Conservation (phyloP, 495 filamentous ascomycete species). For the Neurospora sp. region DNA sequence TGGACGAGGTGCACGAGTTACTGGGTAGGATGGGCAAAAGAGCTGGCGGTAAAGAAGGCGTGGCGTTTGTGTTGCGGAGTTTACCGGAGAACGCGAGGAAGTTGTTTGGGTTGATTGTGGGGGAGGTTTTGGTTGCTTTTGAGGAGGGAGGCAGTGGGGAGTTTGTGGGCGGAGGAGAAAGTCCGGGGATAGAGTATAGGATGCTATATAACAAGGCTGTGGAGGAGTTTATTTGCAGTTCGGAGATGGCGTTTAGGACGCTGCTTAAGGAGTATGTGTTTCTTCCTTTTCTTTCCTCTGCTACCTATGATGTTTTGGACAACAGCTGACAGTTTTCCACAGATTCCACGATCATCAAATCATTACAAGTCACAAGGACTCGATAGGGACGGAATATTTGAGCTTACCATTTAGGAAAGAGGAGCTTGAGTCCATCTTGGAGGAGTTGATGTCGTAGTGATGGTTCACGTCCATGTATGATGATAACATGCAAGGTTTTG, state of each 20-base stretch:
- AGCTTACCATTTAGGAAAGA: conserved; percentile 78
- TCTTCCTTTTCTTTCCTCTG: conserved; percentile 3
- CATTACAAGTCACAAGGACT: conserved; percentile 79
- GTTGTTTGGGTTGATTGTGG: conserved; percentile 73
- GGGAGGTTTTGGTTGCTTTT: conserved; percentile 67
- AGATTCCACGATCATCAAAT: conserved; percentile 96
- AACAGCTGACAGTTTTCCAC: conserved; percentile 14
- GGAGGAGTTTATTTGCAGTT: conserved; percentile 93
- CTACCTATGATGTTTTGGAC: background rate
- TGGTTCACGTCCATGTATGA: background rate
- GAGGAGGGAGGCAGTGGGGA: conserved; percentile 33
- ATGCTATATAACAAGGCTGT: conserved; percentile 88
- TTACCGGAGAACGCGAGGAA: conserved; percentile 85
- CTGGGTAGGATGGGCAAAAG: conserved; percentile 74
- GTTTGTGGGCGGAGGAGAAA: conserved; percentile 2
- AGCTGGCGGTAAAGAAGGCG: conserved; percentile 82
- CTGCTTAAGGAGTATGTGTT: conserved; percentile 73
- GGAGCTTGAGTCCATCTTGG: conserved; percentile 80
- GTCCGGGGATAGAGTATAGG: conserved; percentile 71
- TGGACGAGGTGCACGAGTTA: conserved; percentile 77
- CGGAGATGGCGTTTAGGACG: conserved; percentile 89
- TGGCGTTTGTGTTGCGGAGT: conserved; percentile 79
- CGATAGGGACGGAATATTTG: conserved; percentile 70
- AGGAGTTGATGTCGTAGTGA: conserved; percentile 57
- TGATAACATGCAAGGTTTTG: background rate